Conservation (phyloP, 495 filamentous ascomycete genomes). For the Aspergillus cavernicola region DNA sequence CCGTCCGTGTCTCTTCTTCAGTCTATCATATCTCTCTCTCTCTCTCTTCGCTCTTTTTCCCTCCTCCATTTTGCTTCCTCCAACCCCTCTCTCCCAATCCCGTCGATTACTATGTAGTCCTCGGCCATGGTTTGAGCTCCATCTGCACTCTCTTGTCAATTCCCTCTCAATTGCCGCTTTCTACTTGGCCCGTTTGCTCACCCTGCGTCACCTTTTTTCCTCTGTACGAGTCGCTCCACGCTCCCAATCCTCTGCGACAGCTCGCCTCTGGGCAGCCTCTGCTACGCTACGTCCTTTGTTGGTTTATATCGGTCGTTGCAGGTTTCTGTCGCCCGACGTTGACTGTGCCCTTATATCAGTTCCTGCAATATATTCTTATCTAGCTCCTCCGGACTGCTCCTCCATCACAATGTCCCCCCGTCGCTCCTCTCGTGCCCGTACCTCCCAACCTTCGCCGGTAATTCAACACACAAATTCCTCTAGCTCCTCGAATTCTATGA, state of each 20-base stretch:
- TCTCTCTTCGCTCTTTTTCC: constrained; percentile 20
- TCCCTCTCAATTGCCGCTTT: constrained; percentile 28
- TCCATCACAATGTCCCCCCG: constrained; percentile 61
- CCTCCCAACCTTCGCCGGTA: constrained; percentile 65
- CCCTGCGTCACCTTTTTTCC: constrained; percentile 14
- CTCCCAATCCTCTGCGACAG: constrained; percentile 27
- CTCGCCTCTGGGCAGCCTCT: constrained; percentile 19
- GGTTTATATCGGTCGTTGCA: background rate
- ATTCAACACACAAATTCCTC: constrained; percentile 70
- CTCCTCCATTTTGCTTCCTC: constrained; percentile 30
- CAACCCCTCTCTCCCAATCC: constrained; percentile 27
- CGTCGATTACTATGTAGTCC: constrained; percentile 45
- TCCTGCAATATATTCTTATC: constrained; percentile 11
- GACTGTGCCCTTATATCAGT: constrained; percentile 3
- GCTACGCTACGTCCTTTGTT: constrained; percentile 1
- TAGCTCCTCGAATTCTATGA: constrained; percentile 66
- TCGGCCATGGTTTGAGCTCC: constrained; percentile 37
- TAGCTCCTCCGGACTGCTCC: constrained; percentile 4
- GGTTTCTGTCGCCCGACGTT: background rate
- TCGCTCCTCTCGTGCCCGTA: constrained; percentile 87
- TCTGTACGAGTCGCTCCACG: constrained; percentile 17
- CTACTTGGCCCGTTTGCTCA: constrained; percentile 22
- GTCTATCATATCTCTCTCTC: constrained; percentile 21
- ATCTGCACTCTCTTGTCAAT: constrained; percentile 19
- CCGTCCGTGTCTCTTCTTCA: constrained; percentile 33